Percentiles rank a stretch among this genome's conserved stretches.
phyloP scores from a whole-genome alignment of 768 basidiomycete species.

The Suillus plorans region DNA sequence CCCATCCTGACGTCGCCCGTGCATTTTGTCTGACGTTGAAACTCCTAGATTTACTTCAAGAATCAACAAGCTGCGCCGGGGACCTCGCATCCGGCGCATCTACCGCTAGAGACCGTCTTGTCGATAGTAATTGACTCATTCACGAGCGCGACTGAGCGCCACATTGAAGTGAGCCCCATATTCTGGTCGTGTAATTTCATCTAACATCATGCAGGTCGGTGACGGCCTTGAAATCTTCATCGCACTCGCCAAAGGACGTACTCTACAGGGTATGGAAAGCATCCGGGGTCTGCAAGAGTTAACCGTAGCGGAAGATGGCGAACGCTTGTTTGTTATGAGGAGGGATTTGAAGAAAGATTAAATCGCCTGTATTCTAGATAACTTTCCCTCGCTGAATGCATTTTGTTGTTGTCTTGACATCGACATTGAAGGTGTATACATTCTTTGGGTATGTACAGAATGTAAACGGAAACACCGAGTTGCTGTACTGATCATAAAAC shows the following conservation, averaged over 20 bases:
- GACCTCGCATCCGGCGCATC: conserved; percentile 72
- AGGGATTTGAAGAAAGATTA: conserved; percentile 85
- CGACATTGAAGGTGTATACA: not conserved
- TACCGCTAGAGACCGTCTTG: conserved; percentile 79
- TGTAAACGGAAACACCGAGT: not conserved
- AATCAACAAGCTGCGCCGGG: conserved; percentile 82
- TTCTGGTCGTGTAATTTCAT: conserved; percentile 8
- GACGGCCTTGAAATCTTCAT: conserved; percentile 94
- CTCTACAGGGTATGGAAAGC: conserved; percentile 55
- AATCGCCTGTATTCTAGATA: conserved; percentile 11
- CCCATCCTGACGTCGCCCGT: conserved; percentile 32
- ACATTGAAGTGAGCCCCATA: conserved; percentile 76
- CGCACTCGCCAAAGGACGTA: conserved; percentile 69
- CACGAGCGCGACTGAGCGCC: conserved; percentile 95
- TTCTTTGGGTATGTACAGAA: not conserved
- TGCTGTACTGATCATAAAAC: too few relatives aligned
- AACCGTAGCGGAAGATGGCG: conserved; percentile 58
- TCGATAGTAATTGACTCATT: conserved; percentile 94
- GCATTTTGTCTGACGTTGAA: conserved; percentile 21
- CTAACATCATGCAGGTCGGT: conserved; percentile 62
- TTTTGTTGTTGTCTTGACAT: not conserved
- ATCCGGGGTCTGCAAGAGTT: conserved; percentile 63
- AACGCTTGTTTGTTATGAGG: conserved; percentile 74
- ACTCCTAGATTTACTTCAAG: conserved; percentile 90
- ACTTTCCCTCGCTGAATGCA: not conserved